phyloP scores from a whole-genome alignment of 1,284 basidiomycete species.

The Puccinia brachypodii region DNA sequence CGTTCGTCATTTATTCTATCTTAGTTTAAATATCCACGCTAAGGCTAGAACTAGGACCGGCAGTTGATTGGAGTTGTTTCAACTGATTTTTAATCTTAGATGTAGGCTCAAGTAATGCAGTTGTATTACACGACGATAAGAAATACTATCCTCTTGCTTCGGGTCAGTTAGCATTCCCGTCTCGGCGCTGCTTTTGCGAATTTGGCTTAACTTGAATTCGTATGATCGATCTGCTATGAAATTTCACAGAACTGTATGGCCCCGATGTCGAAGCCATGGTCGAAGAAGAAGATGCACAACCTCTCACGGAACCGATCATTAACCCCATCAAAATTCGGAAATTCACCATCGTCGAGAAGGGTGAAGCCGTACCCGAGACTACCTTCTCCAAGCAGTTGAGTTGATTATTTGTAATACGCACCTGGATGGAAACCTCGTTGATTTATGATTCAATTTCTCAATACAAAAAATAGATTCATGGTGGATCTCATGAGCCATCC shows the following conservation, averaged over 20 bases:
- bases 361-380: constrained; percentile 89
- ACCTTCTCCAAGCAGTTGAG: constrained; percentile 88
- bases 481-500: constrained; percentile 88
- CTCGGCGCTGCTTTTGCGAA: background rate
- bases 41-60: background rate
- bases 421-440: background rate
- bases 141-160: constrained; percentile 57
- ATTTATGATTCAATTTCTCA: background rate
- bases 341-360: constrained; percentile 68
- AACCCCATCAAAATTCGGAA: constrained; percentile 89
- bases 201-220: background rate
- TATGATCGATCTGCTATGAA: background rate
- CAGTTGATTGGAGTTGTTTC: background rate
- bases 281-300: constrained; percentile 97
- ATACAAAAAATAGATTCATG: constrained; percentile 68
- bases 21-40: too few relatives aligned
- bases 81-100: constrained; percentile 46
- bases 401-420: background rate
- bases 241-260: constrained; percentile 55
- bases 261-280: constrained; percentile 63
- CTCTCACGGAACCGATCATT: constrained; percentile 89
- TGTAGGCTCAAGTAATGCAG: constrained; percentile 55
- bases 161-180: constrained; percentile 7
- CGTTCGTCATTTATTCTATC: constrained; percentile 25
- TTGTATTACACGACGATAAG: constrained; percentile 58